Evolutionary conservation across 495 filamentous ascomycete species (phyloP), one percentile per base, ranked within the genome.

Genomic region (Penicillium antarcticum): DNA sequence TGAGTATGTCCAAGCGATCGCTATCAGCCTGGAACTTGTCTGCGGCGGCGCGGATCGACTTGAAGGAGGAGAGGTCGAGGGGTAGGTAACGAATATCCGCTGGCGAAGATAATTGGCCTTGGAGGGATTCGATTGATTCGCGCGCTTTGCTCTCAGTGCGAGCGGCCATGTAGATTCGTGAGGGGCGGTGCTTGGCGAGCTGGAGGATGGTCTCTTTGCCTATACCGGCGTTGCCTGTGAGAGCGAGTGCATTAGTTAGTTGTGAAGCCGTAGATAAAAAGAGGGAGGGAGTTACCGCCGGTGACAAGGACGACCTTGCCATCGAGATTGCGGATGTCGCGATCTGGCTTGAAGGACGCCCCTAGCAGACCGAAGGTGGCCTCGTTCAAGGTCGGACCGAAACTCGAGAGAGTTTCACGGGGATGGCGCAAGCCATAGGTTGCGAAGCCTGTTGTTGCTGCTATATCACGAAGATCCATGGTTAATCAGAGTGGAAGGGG

Each of bases 251-350:
- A 45, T 56, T 33, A 51, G 41, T 42, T 3, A 10, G n/a, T 7
- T 46, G 32, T 29, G 13, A 35, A 16, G 7, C 18, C 14, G 18
- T 14, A 21, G 4, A 45, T 12, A 42, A 3, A 17, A 42, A 33
- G 23, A 31, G 54, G 36, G 23, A 31, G 54, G 42, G 26, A 18
- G 23, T 40, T 60, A 82, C 82, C 82, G 33, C 81, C 85, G 14
- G 84, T 88, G 14, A 88, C 69, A 13, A 87, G 62, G 32, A 87
- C 75, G 12, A 84, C 77, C 56, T 80, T 85, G 29, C 74, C 80
- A 1, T 72, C 54, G 7, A 87, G 73, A 45, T 76, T 68, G 6
- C 74, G 66, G 31, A 88, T 84, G 49, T 86, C 83, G 37, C 62
- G 73, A 13, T 80, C 71, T 0, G 84, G 79, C 11, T 72, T 55